Base-by-base conservation (phyloP, 306 rosid species). In the Corylus heterophylla region DNA sequence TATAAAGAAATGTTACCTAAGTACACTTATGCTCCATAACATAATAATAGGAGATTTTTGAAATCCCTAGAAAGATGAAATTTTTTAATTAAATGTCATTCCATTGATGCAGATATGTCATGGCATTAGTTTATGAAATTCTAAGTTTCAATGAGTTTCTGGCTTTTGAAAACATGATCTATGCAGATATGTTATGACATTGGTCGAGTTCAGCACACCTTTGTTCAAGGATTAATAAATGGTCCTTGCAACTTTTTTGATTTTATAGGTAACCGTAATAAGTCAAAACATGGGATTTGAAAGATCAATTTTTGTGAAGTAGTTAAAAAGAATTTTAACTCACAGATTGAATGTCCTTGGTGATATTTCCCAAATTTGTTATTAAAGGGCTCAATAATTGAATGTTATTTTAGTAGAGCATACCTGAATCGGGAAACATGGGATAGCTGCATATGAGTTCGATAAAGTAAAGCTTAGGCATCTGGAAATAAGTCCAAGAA, bases 381-480 rank as follows among this genome's bases (percentile, higher is more conserved):
- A 31, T 29, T 48, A 6, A 42, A 42, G 44, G 62, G 25, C n/a
- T 12, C 35, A 12, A 22, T 11, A 16, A 8, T 11, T 62, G 16
- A 4, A 66, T 4, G 20, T 14, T 48, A 69, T 52, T 47, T 25
- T 18, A 77, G 73, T 63, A 76, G 73, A 72, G 69, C 59, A 59
- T 87, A 89, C 97, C 98, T 91, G 89, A 89, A 89, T 74, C 75
- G 87, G 88, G 89, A 92, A 91, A 37, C 76, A 86, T 94, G 87
- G 42, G 91, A 86, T 73, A 87, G 49, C 98, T 92, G 97, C 88
- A 83, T 83, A 81, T 84, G 22, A n/a, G 29, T 18, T 72, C 18
- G 73, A 64, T 64, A 73, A 81, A n/a, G 81, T 80, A 22, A 22
- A 84, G 74, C 49, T 74, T 55, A 70, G 59, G 67, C 69, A 66